Evolutionary conservation across 345 rosid species (phyloP), one percentile per base, ranked within the genome.

Genomic region (Kandelia obovata): DNA sequence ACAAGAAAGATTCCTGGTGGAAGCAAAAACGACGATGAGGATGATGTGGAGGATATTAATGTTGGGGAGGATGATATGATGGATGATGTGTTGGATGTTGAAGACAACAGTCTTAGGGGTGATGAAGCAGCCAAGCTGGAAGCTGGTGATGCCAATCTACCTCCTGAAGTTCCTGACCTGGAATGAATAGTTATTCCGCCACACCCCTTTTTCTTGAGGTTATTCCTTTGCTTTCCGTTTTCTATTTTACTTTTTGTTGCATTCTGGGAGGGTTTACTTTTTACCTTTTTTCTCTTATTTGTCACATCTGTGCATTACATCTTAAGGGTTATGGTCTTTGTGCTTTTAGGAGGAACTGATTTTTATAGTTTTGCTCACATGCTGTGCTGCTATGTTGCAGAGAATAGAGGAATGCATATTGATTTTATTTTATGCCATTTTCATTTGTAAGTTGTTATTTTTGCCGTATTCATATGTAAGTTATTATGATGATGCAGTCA

Each of bases 31-130:
- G 94, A 86, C 28, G 96, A 90, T 13, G 98, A 92, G 65, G 98
- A 91, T 26, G 95, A 88, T 34, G 92, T 87, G 62, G 97, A 92
- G 69, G 99, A 89, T 74, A 90, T 92, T 65, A 92, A 88, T 64
- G 94, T 81, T 0, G 96, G 83, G n/a, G 99, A 90, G 75, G 99
- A 95, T 75, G 99, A 95, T 78, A 77, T 85, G 82, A 87, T 95
- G 86, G 95, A 91, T 49, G 97, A 95, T 71, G 88, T 92, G 43
- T 87, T 91, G 4, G 98, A 70, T 21, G 92, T 80, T 28, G 92
- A 88, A 23, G 93, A 89, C 53, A 86, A 75, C 72, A 79, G 79
- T 66, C 74, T 75, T 65, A 81, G 86, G 64, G 85, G 31, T 6
- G 90, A 87, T 53, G 92, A 84, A 69, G 64, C 79, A 11, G 72